Percentiles rank a stretch among this genome's conserved stretches.
phyloP scores from a whole-genome alignment of 495 filamentous ascomycete species.

The Aspergillus biplanus region DNA sequence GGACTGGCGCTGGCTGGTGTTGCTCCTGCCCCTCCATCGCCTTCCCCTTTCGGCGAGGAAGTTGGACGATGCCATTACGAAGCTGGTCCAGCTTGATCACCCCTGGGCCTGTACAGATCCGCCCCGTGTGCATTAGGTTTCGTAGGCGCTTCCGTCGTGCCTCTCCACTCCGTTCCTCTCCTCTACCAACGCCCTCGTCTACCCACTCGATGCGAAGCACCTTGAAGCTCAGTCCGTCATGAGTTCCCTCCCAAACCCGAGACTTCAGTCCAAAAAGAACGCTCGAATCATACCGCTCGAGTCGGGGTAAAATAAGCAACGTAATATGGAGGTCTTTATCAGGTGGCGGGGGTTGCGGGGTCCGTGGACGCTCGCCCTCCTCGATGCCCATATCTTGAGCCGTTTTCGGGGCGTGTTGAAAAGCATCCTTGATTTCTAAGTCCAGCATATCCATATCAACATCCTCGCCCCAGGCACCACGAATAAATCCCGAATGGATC shows the following conservation, averaged over 20 bases:
- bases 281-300: slow-evolving; percentile 75
- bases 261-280: slow-evolving; percentile 79
- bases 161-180: slow-evolving; percentile 65
- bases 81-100: slow-evolving; percentile 48
- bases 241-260: slow-evolving; percentile 66
- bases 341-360: slow-evolving; percentile 44
- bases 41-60: slow-evolving; percentile 33
- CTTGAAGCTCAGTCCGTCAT: slow-evolving; percentile 91
- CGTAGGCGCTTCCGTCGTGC: slow-evolving; percentile 64
- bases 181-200: slow-evolving; percentile 67
- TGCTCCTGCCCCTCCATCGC: slow-evolving; percentile 36
- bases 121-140: slow-evolving; percentile 48
- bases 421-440: slow-evolving; percentile 55
- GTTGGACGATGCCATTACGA: slow-evolving; percentile 39
- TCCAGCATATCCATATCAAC: slow-evolving; percentile 71
- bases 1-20: slow-evolving; percentile 30
- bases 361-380: slow-evolving; percentile 36
- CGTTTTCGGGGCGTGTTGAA: slow-evolving; percentile 42
- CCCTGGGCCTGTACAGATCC: slow-evolving; percentile 52
- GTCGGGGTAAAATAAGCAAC: slow-evolving; percentile 75
- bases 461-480: slow-evolving; percentile 81
- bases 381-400: slow-evolving; percentile 28
- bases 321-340: slow-evolving; percentile 84
- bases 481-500: slow-evolving; percentile 90
- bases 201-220: slow-evolving; percentile 79